Base-by-base conservation (phyloP, 495 filamentous ascomycete genomes). In the Penicillium odoratum region DNA sequence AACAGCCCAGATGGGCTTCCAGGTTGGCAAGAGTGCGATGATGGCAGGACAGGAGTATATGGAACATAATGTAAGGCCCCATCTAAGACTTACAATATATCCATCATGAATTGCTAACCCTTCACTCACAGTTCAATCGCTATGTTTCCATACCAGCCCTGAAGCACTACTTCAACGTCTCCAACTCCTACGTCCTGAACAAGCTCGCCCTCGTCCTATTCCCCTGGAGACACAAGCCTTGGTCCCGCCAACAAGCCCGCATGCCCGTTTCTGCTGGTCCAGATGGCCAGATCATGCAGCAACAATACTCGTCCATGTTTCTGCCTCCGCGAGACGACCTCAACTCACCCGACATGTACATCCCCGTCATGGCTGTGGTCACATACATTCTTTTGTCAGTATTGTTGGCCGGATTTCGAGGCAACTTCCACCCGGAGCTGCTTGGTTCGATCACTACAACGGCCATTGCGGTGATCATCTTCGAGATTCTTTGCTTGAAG, bases 331-430 rank as follows among this genome's bases (percentile, higher is more conserved):
- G 93, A 48, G 93, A 98, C 69, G 94, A 99, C 69, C 80, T 97
- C 70, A 99, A 99, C 73, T 93, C 91, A 48, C 94, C 95, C 5
- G 94, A 99, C 76, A 96, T 98, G 91, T 99, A 99, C 80, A 98
- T 99, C 62, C 94, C 94, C 30, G 76, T 80, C 46, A 80, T 80
- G 81, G 93, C 94, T 5, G 78, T 99, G 51, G 91, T 98, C 46
- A 99, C 95, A 21, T 99, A 99, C 75, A 94, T 98, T 63, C 89
- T 98, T 21, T 80, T 99, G 13, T 91, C 88, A 25, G 90, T 92
- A 3, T 79, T 98, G 31, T 78, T 98, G 56, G 93, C 94, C 29
- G 95, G 94, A 13, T 81, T 99, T 49, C 84, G 88, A n/a, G 95
- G 95, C 4, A 81, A 88, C 58, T 99, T 99, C 75, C 88, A 97